Base-by-base conservation (phyloP, 768 basidiomycete genomes). In the Scleroderma bovista region DNA sequence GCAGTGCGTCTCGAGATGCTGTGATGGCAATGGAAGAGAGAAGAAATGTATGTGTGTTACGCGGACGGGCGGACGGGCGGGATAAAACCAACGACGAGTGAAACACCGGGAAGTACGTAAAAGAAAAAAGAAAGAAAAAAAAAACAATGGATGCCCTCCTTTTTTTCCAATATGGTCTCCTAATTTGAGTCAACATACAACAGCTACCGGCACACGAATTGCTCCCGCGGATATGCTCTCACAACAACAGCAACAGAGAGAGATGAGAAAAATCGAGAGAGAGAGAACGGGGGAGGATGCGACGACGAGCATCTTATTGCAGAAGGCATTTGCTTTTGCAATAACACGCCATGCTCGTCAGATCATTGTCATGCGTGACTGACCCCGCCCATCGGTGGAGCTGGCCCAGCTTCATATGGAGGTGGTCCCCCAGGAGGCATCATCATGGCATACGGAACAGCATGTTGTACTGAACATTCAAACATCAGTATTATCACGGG, bases 371-470 rank as follows among this genome's bases (percentile, higher is more conserved):
- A 84, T 60, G 81, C 80, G 59, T 88, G 87, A 43, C 73, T 71
- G 33, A 73, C 70, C 50, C 85, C 86, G 51, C 86, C 84, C 88
- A 90, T 88, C 44, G 74, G 82, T 47, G 81, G 84, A 47, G 83
- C 78, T 51, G 81, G 80, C 16, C 77, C 79, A 52, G 76, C 80
- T 41, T 91, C 87, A 67, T 90, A 91, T 31, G 77, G 78, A 62
- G 89, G 79, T n/a, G 69, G 71, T 50, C 74, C 78, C 44, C 84
- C 82, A 13, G 84, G 84, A 48, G 85, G 86, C 48, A 83, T 86
- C 85, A 90, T 89, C 88, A 92, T 92, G n/a, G 79, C 84, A 65
- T 92, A 93, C 42, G 87, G 85, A 56, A 88, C 81, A 31, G 90
- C 87, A 59, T 91, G 90, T 68, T 84, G 83, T 65, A 92, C 90